These are phyloP conservation scores for Cicer arietinum DNA, from an alignment of 306 rosid genomes.

Conservation along the genomic window DNA sequence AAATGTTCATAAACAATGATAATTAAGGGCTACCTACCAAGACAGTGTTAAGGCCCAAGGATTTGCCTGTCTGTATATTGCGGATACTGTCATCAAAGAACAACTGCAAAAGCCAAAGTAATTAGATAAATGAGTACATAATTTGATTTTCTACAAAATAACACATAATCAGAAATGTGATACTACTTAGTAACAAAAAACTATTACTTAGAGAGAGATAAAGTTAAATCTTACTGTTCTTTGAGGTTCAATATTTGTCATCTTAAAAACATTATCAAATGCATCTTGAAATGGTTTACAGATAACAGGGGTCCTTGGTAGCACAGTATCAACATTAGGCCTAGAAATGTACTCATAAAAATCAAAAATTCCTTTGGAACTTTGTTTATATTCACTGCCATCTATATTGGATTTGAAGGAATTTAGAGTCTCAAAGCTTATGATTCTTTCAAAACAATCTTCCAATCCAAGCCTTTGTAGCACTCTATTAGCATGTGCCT, in stretches of 20 bases:
- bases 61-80: conserved; percentile 67
- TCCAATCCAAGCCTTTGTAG: conserved; percentile 86
- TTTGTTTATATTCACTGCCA: conserved; percentile 34
- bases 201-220: not conserved
- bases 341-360: conserved; percentile 45
- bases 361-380: conserved; percentile 44
- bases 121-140: not conserved
- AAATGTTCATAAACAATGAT: not conserved
- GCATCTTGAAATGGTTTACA: conserved; percentile 80
- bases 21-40: conserved; percentile 54
- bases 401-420: conserved; percentile 38
- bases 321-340: conserved; percentile 51
- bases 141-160: conserved; percentile 8
- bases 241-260: conserved; percentile 68
- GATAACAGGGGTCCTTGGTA: conserved; percentile 69
- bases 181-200: not conserved
- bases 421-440: conserved; percentile 87
- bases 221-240: conserved; percentile 62
- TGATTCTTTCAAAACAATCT: conserved; percentile 78
- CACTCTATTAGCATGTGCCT: conserved; percentile 65
- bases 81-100: conserved; percentile 85
- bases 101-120: conserved; percentile 52
- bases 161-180: conserved; percentile 6
- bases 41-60: conserved; percentile 72
- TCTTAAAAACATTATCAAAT: conserved; percentile 66